phyloP scores from a whole-genome alignment of 257 asterid species.

The Forsythia suspensa region DNA sequence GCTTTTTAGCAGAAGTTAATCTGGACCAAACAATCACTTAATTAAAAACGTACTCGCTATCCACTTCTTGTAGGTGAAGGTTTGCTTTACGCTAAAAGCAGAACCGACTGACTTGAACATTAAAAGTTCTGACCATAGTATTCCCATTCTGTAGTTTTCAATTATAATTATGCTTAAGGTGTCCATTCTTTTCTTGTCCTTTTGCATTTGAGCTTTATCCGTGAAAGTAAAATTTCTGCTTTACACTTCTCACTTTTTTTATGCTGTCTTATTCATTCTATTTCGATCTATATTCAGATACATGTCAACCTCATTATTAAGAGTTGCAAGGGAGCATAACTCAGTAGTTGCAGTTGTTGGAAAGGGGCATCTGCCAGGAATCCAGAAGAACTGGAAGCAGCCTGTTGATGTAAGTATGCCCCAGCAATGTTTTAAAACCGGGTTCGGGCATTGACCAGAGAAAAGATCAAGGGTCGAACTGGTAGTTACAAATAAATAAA shows the following conservation, averaged over 20 bases:
- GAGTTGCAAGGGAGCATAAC: conserved; percentile 71
- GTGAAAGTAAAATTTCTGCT: conserved; percentile 1
- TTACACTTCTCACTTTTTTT: neutral
- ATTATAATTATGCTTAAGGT: neutral
- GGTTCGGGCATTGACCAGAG: neutral
- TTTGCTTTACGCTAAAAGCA: too few species aligned
- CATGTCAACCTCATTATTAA: conserved; percentile 71
- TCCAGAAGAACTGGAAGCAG: conserved; percentile 77
- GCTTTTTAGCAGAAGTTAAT: too few species aligned
- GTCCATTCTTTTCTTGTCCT: neutral
- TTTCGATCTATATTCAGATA: conserved; percentile 43
- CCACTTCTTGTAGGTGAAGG: neutral
- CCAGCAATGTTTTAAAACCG: neutral
- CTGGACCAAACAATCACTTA: too few species aligned
- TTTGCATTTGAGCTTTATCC: neutral
- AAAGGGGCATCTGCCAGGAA: conserved; percentile 85
- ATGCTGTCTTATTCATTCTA: neutral
- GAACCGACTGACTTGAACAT: neutral
- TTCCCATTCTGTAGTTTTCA: neutral
- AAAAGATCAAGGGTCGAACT: neutral
- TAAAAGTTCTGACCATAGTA: neutral
- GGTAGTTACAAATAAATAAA: neutral
- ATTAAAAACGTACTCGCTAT: neutral
- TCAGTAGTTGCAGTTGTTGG: conserved; percentile 97
- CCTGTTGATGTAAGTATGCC: conserved; percentile 66